phyloP scores from a whole-genome alignment of 2,329 filamentous ascomycete genomes.

The Fusarium albidum region DNA sequence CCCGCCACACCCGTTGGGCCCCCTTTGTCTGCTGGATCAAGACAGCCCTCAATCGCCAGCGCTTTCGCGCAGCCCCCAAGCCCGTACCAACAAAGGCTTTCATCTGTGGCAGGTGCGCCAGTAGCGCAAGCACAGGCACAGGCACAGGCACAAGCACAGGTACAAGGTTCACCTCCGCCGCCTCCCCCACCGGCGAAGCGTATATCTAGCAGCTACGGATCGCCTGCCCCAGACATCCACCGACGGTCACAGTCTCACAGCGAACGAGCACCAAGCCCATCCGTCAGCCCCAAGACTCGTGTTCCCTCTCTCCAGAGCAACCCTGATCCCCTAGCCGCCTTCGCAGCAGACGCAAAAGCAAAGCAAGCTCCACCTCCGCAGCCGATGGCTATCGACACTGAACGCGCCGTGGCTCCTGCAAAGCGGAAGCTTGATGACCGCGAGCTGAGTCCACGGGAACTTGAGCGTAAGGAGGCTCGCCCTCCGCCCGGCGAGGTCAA shows the following conservation, averaged over 20 bases:
- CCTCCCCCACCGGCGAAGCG: constrained; percentile 50
- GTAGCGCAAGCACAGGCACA: constrained; percentile 47
- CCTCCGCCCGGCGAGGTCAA: constrained; percentile 60
- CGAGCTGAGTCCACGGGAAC: constrained; percentile 57
- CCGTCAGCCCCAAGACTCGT: constrained; percentile 81
- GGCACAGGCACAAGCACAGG: constrained; percentile 41
- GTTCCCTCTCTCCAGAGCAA: constrained; percentile 61
- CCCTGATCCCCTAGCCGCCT: constrained; percentile 42
- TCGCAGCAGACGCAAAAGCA: constrained; percentile 41
- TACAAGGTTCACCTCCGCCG: constrained; percentile 47
- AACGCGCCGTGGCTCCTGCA: constrained; percentile 47
- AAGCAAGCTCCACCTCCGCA: constrained; percentile 35
- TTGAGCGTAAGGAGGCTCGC: constrained; percentile 58
- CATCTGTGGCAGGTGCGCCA: constrained; percentile 41
- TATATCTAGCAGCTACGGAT: constrained; percentile 56
- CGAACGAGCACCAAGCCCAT: constrained; percentile 75
- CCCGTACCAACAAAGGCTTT: constrained; percentile 64
- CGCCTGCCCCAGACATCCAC: constrained; percentile 50
- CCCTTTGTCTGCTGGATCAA: constrained; percentile 53
- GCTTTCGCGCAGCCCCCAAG: constrained; percentile 61
- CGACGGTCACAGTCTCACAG: constrained; percentile 62
- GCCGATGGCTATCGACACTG: constrained; percentile 41
- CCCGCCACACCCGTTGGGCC: constrained; percentile 62
- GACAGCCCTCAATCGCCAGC: constrained; percentile 52
- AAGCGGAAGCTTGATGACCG: constrained; percentile 52